These are phyloP conservation scores for Coemansia reversa DNA, from an alignment of 192 early-diverging fungal species.

Conservation along the genomic window DNA sequence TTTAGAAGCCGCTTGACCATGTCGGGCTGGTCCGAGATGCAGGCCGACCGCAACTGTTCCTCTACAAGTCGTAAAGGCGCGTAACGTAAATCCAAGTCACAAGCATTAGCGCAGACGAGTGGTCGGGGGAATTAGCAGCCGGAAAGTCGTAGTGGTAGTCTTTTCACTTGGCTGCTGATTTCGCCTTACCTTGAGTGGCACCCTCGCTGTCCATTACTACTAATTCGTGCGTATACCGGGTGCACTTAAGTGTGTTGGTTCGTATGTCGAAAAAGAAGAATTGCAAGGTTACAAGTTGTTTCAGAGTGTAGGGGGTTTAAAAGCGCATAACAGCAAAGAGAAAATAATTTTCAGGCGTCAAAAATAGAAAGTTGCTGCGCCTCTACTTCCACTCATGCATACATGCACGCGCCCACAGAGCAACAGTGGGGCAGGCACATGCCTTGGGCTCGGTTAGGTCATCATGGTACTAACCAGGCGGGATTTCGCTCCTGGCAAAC, in stretches of 20 bases:
- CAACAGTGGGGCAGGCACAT: neutral
- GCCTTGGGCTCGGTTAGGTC: slow-evolving; percentile 1
- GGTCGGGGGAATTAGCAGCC: neutral
- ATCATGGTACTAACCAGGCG: slow-evolving; percentile 25
- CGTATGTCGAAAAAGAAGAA: neutral
- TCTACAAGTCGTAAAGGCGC: slow-evolving; percentile 47
- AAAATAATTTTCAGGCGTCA: neutral
- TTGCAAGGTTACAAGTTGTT: neutral
- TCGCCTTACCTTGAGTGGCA: slow-evolving; percentile 22
- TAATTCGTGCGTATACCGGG: neutral
- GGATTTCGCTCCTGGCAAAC: slow-evolving; percentile 63
- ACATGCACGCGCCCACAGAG: neutral
- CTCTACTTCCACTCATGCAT: neutral
- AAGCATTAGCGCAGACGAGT: slow-evolving; percentile 1
- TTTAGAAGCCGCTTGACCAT: slow-evolving; percentile 61
- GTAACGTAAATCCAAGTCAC: slow-evolving; percentile 1
- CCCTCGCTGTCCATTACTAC: slow-evolving; percentile 30
- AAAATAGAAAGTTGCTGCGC: slow-evolving; percentile 3
- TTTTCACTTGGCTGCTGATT: neutral
- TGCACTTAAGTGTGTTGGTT: neutral
- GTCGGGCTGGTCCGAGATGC: slow-evolving; percentile 68
- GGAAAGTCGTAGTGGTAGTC: too few relatives aligned
- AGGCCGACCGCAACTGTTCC: slow-evolving; percentile 68
- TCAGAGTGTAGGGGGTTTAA: neutral
- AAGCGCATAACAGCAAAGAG: neutral